phyloP scores from a whole-genome alignment of 2,329 filamentous ascomycete species.

The Pyrenochaeta sp. region DNA sequence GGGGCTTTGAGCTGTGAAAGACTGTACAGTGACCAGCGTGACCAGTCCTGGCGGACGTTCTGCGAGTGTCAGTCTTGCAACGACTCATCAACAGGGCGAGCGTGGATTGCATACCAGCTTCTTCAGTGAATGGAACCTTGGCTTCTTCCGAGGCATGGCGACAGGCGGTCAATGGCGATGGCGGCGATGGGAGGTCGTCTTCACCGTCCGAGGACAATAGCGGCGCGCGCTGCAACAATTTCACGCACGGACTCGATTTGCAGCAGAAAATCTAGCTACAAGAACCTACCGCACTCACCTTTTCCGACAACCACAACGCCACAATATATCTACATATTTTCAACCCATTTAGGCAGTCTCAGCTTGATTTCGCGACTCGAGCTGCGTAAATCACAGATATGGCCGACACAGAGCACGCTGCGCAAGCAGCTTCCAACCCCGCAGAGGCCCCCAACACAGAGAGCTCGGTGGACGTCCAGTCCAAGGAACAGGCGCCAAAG shows the following conservation, averaged over 20 bases:
- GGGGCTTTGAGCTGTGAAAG: slow-evolving; percentile 66
- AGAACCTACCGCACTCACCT: too few species aligned
- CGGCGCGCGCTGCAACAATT: background rate
- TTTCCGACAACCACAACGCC: slow-evolving; percentile 8
- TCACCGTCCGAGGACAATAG: slow-evolving; percentile 9
- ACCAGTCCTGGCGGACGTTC: slow-evolving; percentile 97
- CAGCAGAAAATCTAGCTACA: background rate
- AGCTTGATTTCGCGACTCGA: slow-evolving; percentile 12
- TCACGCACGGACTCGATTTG: background rate
- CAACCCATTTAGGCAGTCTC: slow-evolving; percentile 2
- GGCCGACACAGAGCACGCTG: slow-evolving; percentile 32
- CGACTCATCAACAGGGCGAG: background rate
- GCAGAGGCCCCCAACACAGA: slow-evolving; percentile 23
- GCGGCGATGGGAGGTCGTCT: background rate
- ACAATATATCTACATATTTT: slow-evolving; percentile 2
- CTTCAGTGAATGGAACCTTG: slow-evolving; percentile 72
- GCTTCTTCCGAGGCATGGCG: slow-evolving; percentile 55
- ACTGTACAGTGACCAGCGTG: slow-evolving; percentile 97
- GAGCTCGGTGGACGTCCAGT: slow-evolving; percentile 15
- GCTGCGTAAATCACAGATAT: slow-evolving; percentile 20
- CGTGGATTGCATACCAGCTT: slow-evolving; percentile 63
- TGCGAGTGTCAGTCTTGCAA: slow-evolving; percentile 51
- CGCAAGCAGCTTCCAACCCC: slow-evolving; percentile 29
- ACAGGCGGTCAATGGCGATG: slow-evolving; percentile 19
- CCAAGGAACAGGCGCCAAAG: slow-evolving; percentile 8